These are phyloP conservation scores for Chrysanthemum lavandulifolium DNA, from an alignment of 129 eudicot species.

Conservation along the genomic window DNA sequence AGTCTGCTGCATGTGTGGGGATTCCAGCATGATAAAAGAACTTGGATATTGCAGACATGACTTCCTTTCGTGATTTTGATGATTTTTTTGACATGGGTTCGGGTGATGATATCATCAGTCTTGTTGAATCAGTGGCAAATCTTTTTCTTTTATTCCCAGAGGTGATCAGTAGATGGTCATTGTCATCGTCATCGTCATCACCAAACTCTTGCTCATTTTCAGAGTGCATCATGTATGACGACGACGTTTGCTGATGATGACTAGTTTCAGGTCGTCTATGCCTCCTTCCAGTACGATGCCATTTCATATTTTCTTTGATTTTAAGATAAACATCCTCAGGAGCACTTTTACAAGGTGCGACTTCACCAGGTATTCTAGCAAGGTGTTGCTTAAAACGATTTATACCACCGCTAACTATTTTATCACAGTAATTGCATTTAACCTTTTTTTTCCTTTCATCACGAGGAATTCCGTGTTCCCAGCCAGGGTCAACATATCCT, in stretches of 20 bases:
- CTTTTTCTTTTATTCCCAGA: constrained; percentile 51
- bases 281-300: constrained; percentile 97
- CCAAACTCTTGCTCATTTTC: constrained; percentile 81
- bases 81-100: constrained; percentile 51
- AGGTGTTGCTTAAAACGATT: constrained; percentile 95
- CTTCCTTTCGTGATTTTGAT: constrained; percentile 58
- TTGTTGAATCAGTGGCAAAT: constrained; percentile 45
- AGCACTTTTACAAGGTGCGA: constrained; percentile 93
- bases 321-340: constrained; percentile 89
- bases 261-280: constrained; percentile 65
- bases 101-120: constrained; percentile 39
- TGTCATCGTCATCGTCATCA: constrained; percentile 68
- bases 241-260: constrained; percentile 27
- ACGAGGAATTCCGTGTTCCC: constrained; percentile 95
- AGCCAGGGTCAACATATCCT: constrained; percentile 97
- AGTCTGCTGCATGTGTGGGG: constrained; percentile 80
- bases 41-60: constrained; percentile 75
- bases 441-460: constrained; percentile 97
- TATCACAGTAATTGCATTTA: constrained; percentile 94
- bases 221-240: constrained; percentile 58
- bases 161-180: constrained; percentile 35
- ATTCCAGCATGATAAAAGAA: constrained; percentile 91
- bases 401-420: constrained; percentile 93
- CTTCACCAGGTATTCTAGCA: constrained; percentile 98
- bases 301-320: constrained; percentile 94